These are phyloP conservation scores for Coriaria nepalensis DNA, from an alignment of 306 rosid genomes.

Conservation along the genomic window DNA sequence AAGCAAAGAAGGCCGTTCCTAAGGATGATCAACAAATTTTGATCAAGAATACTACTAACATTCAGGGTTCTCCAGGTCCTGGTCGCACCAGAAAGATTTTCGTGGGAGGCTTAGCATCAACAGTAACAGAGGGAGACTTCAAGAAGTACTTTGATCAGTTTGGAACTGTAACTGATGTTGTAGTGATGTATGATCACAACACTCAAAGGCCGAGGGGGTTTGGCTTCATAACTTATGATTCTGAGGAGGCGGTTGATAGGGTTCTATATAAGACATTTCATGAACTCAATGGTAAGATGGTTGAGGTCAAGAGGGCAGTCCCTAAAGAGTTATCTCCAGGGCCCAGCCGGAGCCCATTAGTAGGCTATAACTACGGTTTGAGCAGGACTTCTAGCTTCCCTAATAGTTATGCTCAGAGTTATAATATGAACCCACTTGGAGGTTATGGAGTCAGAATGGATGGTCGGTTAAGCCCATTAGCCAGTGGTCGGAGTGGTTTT, in stretches of 20 bases:
- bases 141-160: conserved; percentile 78
- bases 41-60: conserved; percentile 32
- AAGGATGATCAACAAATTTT: conserved; percentile 67
- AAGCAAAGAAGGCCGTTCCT: conserved; percentile 96
- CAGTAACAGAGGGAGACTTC: conserved; percentile 72
- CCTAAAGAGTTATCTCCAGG: conserved; percentile 87
- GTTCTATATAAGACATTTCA: conserved; percentile 78
- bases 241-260: conserved; percentile 80
- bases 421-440: conserved; percentile 55
- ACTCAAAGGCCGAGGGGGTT: conserved; percentile 95
- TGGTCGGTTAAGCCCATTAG: conserved; percentile 66
- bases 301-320: conserved; percentile 91
- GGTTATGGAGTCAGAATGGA: too few relatives aligned
- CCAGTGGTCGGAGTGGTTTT: conserved; percentile 59
- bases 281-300: conserved; percentile 89
- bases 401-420: neutral
- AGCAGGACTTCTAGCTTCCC: conserved; percentile 51
- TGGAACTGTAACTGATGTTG: conserved; percentile 77
- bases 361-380: conserved; percentile 57
- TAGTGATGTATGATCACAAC: conserved; percentile 93
- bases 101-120: conserved; percentile 85
- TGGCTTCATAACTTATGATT: conserved; percentile 89
- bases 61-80: conserved; percentile 64
- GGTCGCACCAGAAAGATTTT: conserved; percentile 79
- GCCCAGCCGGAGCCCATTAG: conserved; percentile 54